Conservation (phyloP, 1,284 basidiomycete genomes). For the Termitomyces sp. region DNA sequence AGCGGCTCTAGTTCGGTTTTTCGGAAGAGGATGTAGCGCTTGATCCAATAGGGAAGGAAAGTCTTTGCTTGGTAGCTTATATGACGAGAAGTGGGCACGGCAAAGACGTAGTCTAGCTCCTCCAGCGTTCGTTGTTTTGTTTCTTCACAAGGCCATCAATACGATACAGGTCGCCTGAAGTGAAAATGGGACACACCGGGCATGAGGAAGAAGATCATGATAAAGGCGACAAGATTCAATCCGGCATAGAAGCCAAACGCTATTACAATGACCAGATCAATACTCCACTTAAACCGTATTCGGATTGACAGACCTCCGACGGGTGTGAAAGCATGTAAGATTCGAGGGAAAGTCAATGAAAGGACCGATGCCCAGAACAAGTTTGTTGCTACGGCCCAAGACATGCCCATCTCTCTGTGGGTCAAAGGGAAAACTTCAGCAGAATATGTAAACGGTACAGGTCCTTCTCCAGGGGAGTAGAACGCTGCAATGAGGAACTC, state of each 20-base stretch:
- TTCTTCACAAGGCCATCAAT: slow-evolving; percentile 32
- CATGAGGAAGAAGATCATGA: slow-evolving; percentile 54
- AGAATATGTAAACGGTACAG: slow-evolving; percentile 65
- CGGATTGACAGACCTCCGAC: slow-evolving; percentile 28
- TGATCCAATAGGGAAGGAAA: slow-evolving; percentile 60
- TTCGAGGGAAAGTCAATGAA: slow-evolving; percentile 55
- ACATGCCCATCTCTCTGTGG: slow-evolving; percentile 52
- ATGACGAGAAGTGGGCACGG: slow-evolving; percentile 55
- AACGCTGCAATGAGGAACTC: slow-evolving; percentile 32
- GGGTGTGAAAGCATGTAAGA: slow-evolving; percentile 41
- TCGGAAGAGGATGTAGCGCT: slow-evolving; percentile 47
- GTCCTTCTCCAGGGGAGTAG: slow-evolving; percentile 65
- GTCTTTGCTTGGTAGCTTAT: slow-evolving; percentile 48
- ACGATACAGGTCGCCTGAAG: background rate
- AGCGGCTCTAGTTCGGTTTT: slow-evolving; percentile 40
- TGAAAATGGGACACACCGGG: slow-evolving; percentile 35
- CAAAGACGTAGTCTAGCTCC: slow-evolving; percentile 51
- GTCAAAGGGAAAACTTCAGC: slow-evolving; percentile 64
- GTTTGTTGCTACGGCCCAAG: slow-evolving; percentile 51
- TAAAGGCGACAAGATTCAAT: slow-evolving; percentile 45
- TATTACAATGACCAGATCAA: slow-evolving; percentile 17
- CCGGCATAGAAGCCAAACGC: slow-evolving; percentile 57
- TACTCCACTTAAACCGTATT: background rate
- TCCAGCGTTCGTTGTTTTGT: slow-evolving; percentile 67
- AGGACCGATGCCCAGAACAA: slow-evolving; percentile 52